Conservation (phyloP, 345 rosid species). For the Eutrema heterophyllum region DNA sequence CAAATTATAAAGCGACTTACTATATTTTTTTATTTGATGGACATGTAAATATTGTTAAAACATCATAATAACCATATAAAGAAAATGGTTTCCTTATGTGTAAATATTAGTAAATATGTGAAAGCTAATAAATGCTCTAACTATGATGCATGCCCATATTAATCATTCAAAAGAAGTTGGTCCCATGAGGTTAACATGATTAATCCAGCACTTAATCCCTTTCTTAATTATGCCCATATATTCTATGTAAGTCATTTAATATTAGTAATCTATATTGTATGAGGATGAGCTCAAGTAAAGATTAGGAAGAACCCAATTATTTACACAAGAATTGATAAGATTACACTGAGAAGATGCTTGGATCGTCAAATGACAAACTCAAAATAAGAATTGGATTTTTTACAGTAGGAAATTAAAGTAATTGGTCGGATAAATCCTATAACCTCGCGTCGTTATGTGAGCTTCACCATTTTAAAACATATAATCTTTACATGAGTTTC, state of each 20-base stretch:
- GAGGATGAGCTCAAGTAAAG: not conserved
- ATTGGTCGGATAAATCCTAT: not conserved
- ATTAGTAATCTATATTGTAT: not conserved
- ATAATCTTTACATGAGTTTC: not conserved
- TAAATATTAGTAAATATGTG: slow-evolving; percentile 10
- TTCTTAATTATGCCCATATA: slow-evolving; percentile 17
- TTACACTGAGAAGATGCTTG: not conserved
- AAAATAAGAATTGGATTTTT: not conserved
- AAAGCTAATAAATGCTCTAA: slow-evolving; percentile 27
- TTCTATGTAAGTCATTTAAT: not conserved
- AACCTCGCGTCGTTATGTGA: not conserved
- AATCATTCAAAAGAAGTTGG: slow-evolving; percentile 26
- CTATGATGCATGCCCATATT: slow-evolving; percentile 34
- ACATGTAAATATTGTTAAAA: not conserved
- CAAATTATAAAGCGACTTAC: not conserved
- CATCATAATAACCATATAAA: slow-evolving; percentile 1
- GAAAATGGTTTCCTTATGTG: slow-evolving; percentile 5
- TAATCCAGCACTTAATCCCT: slow-evolving; percentile 33
- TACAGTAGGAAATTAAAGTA: not conserved
- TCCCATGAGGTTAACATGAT: slow-evolving; percentile 36
- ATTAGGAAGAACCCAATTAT: not conserved
- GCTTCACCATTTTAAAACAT: not conserved
- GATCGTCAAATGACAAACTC: not conserved
- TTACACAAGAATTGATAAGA: not conserved
- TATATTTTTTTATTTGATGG: not conserved